These are phyloP conservation scores for Ophiostoma ulmi DNA, from an alignment of 2,329 filamentous ascomycete species.

Conservation along the genomic window DNA sequence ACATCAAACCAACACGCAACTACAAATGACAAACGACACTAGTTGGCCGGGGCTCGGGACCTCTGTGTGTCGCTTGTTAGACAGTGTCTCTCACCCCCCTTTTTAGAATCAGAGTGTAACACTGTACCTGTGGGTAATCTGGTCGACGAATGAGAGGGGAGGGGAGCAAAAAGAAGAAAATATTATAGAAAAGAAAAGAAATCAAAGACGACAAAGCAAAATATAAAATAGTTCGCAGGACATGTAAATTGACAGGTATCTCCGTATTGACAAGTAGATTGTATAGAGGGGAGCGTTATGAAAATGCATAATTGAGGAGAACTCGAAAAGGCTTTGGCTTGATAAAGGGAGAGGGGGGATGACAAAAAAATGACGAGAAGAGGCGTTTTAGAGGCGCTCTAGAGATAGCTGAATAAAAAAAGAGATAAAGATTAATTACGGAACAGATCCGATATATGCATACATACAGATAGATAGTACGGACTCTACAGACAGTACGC, in stretches of 20 bases:
- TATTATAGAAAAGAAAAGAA: not conserved
- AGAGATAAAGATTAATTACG: not conserved
- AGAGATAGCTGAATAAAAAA: not conserved
- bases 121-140: slow-evolving; percentile 1
- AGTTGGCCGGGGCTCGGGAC: not conserved
- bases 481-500: not conserved
- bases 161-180: not conserved
- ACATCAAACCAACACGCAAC: not conserved
- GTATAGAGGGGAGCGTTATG: not conserved
- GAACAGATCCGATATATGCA: not conserved
- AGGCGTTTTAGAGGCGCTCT: not conserved
- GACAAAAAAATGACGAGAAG: not conserved
- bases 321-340: not conserved
- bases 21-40: slow-evolving; percentile 6
- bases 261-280: not conserved
- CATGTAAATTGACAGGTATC: not conserved
- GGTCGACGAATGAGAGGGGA: not conserved
- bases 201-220: not conserved
- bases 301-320: not conserved
- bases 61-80: slow-evolving; percentile 6
- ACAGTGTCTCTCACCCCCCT: slow-evolving; percentile 9
- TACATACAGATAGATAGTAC: not conserved
- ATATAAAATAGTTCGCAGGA: not conserved
- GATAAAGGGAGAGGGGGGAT: not conserved
- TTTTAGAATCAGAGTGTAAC: not conserved